A percentile compares a stretch with the other conserved stretches of the same genome.
phyloP scores from a whole-genome alignment of 768 basidiomycete species.

The Auriscalpium vulgare region DNA sequence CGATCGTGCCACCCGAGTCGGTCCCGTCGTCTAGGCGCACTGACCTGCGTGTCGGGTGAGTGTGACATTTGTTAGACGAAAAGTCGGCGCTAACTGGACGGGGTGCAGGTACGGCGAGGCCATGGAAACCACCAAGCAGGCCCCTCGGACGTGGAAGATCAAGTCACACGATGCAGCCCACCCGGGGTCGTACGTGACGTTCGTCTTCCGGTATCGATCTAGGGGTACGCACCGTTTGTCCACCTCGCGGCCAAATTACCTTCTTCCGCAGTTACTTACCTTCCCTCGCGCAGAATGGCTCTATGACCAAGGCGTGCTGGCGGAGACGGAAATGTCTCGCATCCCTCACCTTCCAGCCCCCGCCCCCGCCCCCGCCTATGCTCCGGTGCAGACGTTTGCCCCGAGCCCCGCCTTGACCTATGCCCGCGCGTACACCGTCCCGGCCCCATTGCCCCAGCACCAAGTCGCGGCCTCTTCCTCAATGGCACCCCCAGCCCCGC shows the following conservation, averaged over 20 bases:
- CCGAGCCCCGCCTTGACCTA: too few relatives aligned
- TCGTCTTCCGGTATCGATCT: slow-evolving; percentile 58
- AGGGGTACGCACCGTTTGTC: slow-evolving; percentile 27
- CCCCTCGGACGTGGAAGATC: slow-evolving; percentile 46
- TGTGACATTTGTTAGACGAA: not conserved
- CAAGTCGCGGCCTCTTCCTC: too few relatives aligned
- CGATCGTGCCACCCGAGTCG: not conserved
- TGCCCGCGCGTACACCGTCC: too few relatives aligned
- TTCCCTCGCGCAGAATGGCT: not conserved
- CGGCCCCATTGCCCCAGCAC: too few relatives aligned
- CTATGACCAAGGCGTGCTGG: not conserved
- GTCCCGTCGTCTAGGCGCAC: not conserved
- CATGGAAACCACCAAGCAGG: slow-evolving; percentile 24
- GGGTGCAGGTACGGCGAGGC: slow-evolving; percentile 31
- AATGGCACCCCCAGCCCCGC: too few relatives aligned
- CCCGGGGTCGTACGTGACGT: slow-evolving; percentile 48
- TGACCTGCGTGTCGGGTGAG: slow-evolving; percentile 1
- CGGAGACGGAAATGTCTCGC: not conserved
- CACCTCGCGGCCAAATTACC: too few relatives aligned
- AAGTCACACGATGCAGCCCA: slow-evolving; percentile 35
- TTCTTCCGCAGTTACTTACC: too few relatives aligned
- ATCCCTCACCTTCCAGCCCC: too few relatives aligned
- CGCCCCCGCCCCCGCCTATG: too few relatives aligned
- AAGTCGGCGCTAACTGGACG: slow-evolving; percentile 34
- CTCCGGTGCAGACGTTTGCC: too few relatives aligned